Conservation (phyloP, 2,329 filamentous ascomycete genomes). For the Aureobasidium musti region DNA sequence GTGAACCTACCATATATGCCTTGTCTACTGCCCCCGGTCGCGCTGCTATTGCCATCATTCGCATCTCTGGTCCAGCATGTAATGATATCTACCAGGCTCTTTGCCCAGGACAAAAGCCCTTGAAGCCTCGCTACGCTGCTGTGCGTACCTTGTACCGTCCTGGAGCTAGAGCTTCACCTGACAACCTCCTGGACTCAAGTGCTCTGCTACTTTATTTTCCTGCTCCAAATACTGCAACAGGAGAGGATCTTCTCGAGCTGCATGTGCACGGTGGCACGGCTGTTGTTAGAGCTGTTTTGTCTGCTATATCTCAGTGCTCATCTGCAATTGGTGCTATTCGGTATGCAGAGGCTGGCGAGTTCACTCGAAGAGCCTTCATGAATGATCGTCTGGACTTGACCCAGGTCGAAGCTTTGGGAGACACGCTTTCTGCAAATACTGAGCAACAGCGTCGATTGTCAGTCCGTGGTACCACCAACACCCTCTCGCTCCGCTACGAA, state of each 20-base stretch:
- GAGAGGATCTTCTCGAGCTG: slow-evolving; percentile 87
- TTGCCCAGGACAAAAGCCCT: slow-evolving; percentile 58
- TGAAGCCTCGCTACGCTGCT: slow-evolving; percentile 64
- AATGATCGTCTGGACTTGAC: slow-evolving; percentile 83
- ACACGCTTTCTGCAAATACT: slow-evolving; percentile 67
- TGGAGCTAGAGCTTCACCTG: slow-evolving; percentile 41
- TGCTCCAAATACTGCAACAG: slow-evolving; percentile 78
- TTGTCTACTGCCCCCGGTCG: slow-evolving; percentile 82
- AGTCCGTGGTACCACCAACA: slow-evolving; percentile 68
- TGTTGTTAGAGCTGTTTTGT: slow-evolving; percentile 81
- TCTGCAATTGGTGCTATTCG: slow-evolving; percentile 55
- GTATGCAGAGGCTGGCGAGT: slow-evolving; percentile 93
- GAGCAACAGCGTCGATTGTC: slow-evolving; percentile 90
- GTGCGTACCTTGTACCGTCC: slow-evolving; percentile 74
- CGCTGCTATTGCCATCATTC: slow-evolving; percentile 87
- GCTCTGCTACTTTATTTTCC: slow-evolving; percentile 84
- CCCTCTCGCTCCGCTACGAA: slow-evolving; percentile 76
- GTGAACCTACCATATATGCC: slow-evolving; percentile 75
- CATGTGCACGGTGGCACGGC: slow-evolving; percentile 93
- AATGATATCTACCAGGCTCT: slow-evolving; percentile 64
- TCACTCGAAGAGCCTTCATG: slow-evolving; percentile 87
- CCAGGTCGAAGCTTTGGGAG: slow-evolving; percentile 69
- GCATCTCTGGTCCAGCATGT: slow-evolving; percentile 79
- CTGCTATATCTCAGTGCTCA: slow-evolving; percentile 66
- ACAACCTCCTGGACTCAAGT: slow-evolving; percentile 67